Percentiles rank a stretch among this genome's conserved stretches.
phyloP scores from a whole-genome alignment of 345 rosid genomes.

The Camelina laxa region DNA sequence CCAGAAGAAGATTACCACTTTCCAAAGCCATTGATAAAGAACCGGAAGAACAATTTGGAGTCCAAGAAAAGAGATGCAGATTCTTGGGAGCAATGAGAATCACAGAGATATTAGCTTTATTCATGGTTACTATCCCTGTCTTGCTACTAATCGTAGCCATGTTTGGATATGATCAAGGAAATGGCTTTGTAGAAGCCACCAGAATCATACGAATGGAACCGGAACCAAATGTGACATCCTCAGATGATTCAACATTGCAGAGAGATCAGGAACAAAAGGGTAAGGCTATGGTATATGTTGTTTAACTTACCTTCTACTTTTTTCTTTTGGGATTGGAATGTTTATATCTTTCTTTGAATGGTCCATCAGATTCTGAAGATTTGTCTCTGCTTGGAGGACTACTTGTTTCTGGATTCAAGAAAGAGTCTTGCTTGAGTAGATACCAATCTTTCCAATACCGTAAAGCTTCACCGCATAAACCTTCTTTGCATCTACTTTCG shows the following conservation, averaged over 20 bases:
- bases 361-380: constrained; percentile 39
- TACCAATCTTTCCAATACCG: constrained; percentile 55
- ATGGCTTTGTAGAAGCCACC: constrained; percentile 54
- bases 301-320: neutral
- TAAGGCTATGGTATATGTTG: neutral
- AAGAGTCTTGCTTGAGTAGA: constrained; percentile 61
- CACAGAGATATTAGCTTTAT: constrained; percentile 49
- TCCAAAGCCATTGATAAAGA: constrained; percentile 39
- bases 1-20: constrained; percentile 51
- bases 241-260: constrained; percentile 29
- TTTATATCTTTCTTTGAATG: neutral
- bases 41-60: constrained; percentile 33
- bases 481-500: constrained; percentile 62
- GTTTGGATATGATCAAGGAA: constrained; percentile 46
- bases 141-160: constrained; percentile 43
- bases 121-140: constrained; percentile 48
- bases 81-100: constrained; percentile 46
- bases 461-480: constrained; percentile 55
- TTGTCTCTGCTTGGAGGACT: constrained; percentile 58
- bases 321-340: neutral
- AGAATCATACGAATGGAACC: constrained; percentile 47
- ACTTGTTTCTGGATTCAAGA: constrained; percentile 59
- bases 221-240: constrained; percentile 38
- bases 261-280: constrained; percentile 30
- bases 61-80: constrained; percentile 46